Base-by-base conservation (phyloP, 352 stramenopile species). In the Phytophthora palmivora region DNA sequence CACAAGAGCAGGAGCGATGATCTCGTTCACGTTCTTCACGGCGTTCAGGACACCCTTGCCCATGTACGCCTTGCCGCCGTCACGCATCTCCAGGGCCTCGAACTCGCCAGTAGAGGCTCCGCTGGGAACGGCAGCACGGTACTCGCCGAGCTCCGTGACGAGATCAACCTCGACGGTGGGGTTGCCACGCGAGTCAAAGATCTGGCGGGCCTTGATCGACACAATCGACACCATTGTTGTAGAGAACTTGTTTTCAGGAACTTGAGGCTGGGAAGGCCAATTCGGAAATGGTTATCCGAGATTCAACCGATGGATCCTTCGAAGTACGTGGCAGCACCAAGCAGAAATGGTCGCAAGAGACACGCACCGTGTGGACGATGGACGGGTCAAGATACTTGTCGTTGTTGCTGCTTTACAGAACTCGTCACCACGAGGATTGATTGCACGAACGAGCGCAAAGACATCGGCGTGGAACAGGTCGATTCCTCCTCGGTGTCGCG, bases 161-260 rank as follows among this genome's bases (percentile, higher is more conserved):
- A 32, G 26, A 32, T 32, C 26, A 32, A 4, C 26, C 26, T 32
- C 26, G 26, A 4, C 26, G 58, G 97, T 99, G 32, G 97, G 97
- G 82, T 99, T 99, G 67, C 97, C 96, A 76, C 96, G 93, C 50
- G 95, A 98, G 87, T 99, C 97, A 58, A 99, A 97, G 83, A 99
- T 98, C 87, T 99, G 95, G 63, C 97, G 95, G 47, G 94, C 96
- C 63, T 95, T 91, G 61, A 99, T 96, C 44, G 81, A 32, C 26
- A 32, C 26, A 32, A 32, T 32, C 26, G 26, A 32, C 26, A 32
- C 26, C 26, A 32, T 32, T 32, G 26, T 32, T 32, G 26, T 4
- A 32, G 8, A 8, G 26, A 32, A 9, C 26, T 32, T 32, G 26
- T 32, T 32, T 32, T 32, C 26, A 32, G 26, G 26, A 32, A 32